Evolutionary conservation across 495 filamentous ascomycete genomes (phyloP), one percentile per base, ranked within the genome.

Genomic region (Entonaema liquescens): DNA sequence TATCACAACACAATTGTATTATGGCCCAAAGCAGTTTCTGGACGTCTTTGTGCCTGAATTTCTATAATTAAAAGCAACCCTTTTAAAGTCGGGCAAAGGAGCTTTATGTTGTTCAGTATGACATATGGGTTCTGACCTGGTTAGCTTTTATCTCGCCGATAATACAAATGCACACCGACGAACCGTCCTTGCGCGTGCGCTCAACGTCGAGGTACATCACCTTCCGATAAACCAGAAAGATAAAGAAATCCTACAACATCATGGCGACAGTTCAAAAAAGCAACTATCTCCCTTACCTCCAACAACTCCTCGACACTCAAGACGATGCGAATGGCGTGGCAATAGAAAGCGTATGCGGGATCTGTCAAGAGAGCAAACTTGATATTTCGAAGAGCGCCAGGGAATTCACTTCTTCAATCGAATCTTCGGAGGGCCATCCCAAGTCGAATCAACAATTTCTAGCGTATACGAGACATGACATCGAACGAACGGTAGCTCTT

Each of bases 201-300:
- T 44, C 23, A 5, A 5, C 19, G 29, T 8, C 21, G 47, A 64
- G 35, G 59, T 38, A 59, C 49, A 53, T 53, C 42, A 36, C 47
- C 31, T 38, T 33, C 8, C 33, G 23, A 59, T 38, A 58, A 21
- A 19, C 7, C 15, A 44, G 40, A 72, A 65, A 23, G 47, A 62
- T 50, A 63, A 59, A 66, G 31, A 62, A 58, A 19, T 62, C 54
- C 5, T 5, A n/a, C 3, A n/a, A 49, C 26, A 59, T 6, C 15
- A 71, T 56, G 67, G 65, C 62, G 61, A 61, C 29, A 38, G 55
- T 67, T 17, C 67, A 66, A 53, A 59, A 54, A 33, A 71, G 67
- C 65, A 77, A 71, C 42, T 75, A 73, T 38, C 68, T 75, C 21
- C 64, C 69, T 36, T 72, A 77, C 38, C 63, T 77, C 17, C 69